Percentiles rank a stretch among this genome's conserved stretches.
Conservation (phyloP, 78 protist species). For the Speleostelium caveatum region DNA sequence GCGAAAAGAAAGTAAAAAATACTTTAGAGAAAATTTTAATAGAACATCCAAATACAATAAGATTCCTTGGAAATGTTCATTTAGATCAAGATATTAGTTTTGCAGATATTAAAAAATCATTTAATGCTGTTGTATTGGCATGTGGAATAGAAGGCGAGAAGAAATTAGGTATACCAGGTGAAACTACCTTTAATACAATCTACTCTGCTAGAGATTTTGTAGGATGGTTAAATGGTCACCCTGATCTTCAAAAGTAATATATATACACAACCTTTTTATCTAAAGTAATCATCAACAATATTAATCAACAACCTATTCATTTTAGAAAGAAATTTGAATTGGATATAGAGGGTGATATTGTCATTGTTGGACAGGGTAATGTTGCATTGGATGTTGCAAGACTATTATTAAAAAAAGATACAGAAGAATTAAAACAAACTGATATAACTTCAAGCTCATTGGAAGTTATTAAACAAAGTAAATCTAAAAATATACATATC, state of each 20-base stretch:
- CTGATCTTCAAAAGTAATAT: constrained; percentile 46
- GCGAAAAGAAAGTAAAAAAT: constrained; percentile 73
- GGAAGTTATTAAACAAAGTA: constrained; percentile 31
- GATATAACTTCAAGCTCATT: constrained; percentile 67
- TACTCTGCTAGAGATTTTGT: constrained; percentile 74
- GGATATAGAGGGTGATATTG: constrained; percentile 29
- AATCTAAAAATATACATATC: constrained; percentile 65
- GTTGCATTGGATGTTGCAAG: constrained; percentile 81
- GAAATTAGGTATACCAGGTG: constrained; percentile 67
- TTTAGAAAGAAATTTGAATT: constrained; percentile 30
- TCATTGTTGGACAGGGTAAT: constrained; percentile 82
- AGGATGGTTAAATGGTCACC: constrained; percentile 76
- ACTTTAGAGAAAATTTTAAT: constrained; percentile 51
- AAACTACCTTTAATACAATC: constrained; percentile 1
- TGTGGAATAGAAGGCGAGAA: constrained; percentile 80
- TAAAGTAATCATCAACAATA: background rate
- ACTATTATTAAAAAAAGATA: constrained; percentile 28
- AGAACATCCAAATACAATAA: constrained; percentile 46
- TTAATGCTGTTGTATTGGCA: constrained; percentile 76
- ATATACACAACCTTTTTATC: background rate
- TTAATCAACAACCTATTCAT: background rate
- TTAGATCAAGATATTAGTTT: constrained; percentile 62
- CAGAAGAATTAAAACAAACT: constrained; percentile 33
- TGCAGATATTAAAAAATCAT: constrained; percentile 31
- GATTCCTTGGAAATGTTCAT: constrained; percentile 68